Percentiles rank a stretch among this genome's conserved stretches.
Evolutionary conservation across 2,329 filamentous ascomycete genomes (phyloP).

Genomic region (Ceratocystis destructans): DNA sequence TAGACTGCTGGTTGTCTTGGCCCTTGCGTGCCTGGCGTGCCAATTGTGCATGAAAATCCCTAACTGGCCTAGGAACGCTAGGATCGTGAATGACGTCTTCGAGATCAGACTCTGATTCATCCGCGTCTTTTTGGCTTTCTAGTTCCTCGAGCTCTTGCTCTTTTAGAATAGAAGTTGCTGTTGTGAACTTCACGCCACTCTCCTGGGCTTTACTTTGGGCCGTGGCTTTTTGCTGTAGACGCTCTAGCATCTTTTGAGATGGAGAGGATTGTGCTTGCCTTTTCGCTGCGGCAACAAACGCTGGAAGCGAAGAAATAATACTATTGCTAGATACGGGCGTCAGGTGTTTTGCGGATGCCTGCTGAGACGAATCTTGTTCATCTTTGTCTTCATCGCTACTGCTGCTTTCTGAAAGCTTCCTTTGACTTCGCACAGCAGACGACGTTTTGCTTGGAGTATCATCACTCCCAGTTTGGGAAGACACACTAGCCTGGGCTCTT

Average conservation of each 20-base stretch:
- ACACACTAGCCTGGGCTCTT: background rate
- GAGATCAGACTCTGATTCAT: conserved; percentile 12
- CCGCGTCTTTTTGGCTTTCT: background rate
- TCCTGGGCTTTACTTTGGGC: background rate
- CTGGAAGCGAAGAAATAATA: background rate
- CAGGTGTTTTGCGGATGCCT: background rate
- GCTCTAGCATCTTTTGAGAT: background rate
- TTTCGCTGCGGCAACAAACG: background rate
- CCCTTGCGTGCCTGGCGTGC: conserved; percentile 17
- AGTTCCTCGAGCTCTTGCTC: conserved; percentile 2
- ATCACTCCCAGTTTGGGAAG: background rate
- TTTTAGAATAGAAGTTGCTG: conserved; percentile 7
- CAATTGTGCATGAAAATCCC: conserved; percentile 28
- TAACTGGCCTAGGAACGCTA: conserved; percentile 22
- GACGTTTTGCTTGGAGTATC: background rate
- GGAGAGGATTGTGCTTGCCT: background rate
- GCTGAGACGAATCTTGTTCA: background rate
- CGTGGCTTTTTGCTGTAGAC: background rate
- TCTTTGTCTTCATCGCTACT: background rate
- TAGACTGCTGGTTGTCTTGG: conserved; percentile 21
- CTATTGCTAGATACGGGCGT: background rate
- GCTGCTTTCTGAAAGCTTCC: background rate
- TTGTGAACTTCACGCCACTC: conserved; percentile 1
- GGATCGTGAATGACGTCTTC: conserved; percentile 12
- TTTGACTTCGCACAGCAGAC: background rate